Base-by-base conservation (phyloP, 768 basidiomycete species). In the Stropharia rugosoannulata region DNA sequence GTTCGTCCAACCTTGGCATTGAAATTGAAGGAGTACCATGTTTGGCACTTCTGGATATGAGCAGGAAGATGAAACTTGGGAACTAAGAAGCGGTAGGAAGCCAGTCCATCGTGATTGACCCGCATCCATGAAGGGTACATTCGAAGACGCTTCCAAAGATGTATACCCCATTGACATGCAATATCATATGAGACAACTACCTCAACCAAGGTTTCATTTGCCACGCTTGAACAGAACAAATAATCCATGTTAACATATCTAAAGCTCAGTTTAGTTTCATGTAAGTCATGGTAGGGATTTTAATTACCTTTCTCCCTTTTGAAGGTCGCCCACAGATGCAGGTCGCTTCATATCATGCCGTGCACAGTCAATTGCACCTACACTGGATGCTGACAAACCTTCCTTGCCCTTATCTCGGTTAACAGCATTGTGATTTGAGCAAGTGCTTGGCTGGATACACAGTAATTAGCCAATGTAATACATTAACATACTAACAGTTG, bases 171-270 rank as follows among this genome's bases (percentile, higher is more conserved):
- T 29, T 71, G 68, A 42, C 71, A 72, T 0, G 62, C 70, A 47
- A 74, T 70, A 47, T 74, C 69, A 48, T 74, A 74, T 0, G 67
- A 69, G 1, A 70, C 51, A 11, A 69, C 59, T 5, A 72, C 15
- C 13, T 49, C 25, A 0, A 52, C 44, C 3, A 63, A 11, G 0
- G 38, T 12, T 11, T 58, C 36, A 10, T 16, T n/a, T 3, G n/a
- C 19, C 4, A 70, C 25, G 48, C 56, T 64, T 1, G 57, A 65
- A 8, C 62, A 65, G 43, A 74, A 66, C 5, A 73, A 57, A 46
- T 65, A 75, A 48, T 75, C 72, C 63, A 73, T 74, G 56, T 74
- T 75, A 10, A 58, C 61, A 54, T 73, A 73, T 12, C 72, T 74
- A 45, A 16, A 29, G 42, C 43, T 35, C 46, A 47, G 6, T 2